Percentiles rank a stretch among this genome's conserved stretches.
Conservation (phyloP, 2,329 filamentous ascomycete genomes). For the Colletotrichum magnum region DNA sequence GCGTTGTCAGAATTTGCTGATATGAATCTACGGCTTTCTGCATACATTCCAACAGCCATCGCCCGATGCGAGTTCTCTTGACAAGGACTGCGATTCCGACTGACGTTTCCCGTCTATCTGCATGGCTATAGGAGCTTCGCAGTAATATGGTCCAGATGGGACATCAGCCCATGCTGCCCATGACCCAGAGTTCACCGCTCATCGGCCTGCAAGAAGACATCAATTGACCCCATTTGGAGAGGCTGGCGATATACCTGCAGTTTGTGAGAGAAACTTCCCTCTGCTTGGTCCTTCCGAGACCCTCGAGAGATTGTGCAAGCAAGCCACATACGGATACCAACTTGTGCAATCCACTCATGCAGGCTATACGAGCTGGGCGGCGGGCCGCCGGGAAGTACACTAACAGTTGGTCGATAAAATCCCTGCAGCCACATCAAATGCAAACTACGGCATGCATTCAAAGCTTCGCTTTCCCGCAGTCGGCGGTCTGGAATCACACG, state of each 20-base stretch:
- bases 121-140: too few relatives aligned
- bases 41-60: background rate
- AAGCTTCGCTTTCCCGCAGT: conserved; percentile 3
- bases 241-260: too few relatives aligned
- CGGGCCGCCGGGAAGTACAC: background rate
- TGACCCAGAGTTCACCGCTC: too few relatives aligned
- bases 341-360: background rate
- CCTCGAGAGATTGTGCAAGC: background rate
- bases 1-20: background rate
- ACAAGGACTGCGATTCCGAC: background rate
- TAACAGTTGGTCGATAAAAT: too few relatives aligned
- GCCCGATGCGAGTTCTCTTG: background rate
- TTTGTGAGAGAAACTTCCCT: too few relatives aligned
- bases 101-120: background rate
- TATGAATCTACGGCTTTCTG: background rate
- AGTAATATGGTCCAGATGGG: too few relatives aligned
- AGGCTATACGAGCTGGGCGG: background rate
- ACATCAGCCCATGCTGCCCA: background rate
- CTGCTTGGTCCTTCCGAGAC: too few relatives aligned
- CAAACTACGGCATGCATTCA: background rate
- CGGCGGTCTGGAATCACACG: conserved; percentile 18
- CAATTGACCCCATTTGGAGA: too few relatives aligned
- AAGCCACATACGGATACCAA: background rate
- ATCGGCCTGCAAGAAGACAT: too few relatives aligned
- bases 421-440: background rate